Evolutionary conservation across 2,329 filamentous ascomycete genomes (phyloP).

Genomic region (Zymoseptoria brevis): DNA sequence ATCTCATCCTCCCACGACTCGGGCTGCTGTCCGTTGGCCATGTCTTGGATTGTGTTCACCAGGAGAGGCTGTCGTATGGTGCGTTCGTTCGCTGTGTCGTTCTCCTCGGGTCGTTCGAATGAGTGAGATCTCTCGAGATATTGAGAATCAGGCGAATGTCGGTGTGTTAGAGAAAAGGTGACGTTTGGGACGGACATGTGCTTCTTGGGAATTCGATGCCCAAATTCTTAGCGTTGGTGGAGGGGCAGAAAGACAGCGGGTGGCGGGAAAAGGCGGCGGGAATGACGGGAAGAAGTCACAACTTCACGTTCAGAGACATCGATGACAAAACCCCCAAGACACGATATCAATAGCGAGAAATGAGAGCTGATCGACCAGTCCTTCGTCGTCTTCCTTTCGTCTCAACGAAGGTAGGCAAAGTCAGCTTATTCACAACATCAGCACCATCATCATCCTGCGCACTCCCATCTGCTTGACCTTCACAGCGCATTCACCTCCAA

Average conservation of each 20-base stretch:
- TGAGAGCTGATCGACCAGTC: neutral
- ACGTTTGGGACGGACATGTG: neutral
- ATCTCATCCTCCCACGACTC: constrained; percentile 70
- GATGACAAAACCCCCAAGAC: neutral
- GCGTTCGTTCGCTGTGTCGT: neutral
- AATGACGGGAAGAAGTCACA: too few relatives aligned
- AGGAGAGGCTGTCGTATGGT: neutral
- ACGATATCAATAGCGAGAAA: neutral
- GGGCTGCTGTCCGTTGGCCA: constrained; percentile 22
- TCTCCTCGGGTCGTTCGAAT: neutral
- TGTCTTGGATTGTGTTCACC: constrained; percentile 1
- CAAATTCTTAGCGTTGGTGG: neutral
- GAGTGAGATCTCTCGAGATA: neutral
- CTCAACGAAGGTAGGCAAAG: neutral
- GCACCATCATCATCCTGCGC: neutral
- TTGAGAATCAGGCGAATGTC: neutral
- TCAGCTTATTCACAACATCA: neutral
- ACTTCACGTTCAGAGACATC: neutral
- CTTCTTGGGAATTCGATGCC: neutral
- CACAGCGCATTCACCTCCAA: constrained; percentile 16
- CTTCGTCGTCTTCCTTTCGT: neutral
- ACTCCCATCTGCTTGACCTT: neutral
- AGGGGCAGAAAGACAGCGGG: neutral
- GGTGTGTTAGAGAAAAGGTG: neutral
- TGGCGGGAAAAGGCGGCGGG: too few relatives aligned